Evolutionary conservation across 768 basidiomycete species (phyloP).

Genomic region (Suillus americanus): DNA sequence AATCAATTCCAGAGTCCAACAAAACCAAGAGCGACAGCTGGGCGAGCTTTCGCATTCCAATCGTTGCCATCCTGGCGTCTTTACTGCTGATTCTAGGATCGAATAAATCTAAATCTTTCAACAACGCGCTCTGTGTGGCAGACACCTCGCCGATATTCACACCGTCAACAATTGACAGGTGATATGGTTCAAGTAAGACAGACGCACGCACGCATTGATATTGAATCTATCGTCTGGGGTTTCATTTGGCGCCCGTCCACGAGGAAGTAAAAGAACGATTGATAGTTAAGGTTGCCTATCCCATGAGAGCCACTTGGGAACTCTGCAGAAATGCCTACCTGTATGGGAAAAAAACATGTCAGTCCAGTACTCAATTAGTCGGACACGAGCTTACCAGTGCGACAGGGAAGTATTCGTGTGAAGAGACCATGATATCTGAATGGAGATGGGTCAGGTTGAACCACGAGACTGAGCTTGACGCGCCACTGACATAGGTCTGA

Average conservation of each 20-base stretch:
- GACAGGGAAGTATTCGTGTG: background rate
- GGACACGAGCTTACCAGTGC: background rate
- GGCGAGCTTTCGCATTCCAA: no score
- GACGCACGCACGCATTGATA: background rate
- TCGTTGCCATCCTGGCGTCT: background rate
- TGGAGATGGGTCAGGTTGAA: background rate
- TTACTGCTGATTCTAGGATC: background rate
- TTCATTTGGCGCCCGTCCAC: background rate
- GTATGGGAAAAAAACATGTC: background rate
- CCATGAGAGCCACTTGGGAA: conserved; percentile 6
- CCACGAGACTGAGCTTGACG: background rate
- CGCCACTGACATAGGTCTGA: background rate
- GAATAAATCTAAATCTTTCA: background rate
- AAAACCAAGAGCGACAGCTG: no score
- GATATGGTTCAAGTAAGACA: background rate
- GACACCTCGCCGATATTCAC: background rate
- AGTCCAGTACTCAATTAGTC: background rate
- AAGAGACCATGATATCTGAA: background rate
- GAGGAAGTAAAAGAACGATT: background rate
- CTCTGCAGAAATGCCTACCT: conserved; percentile 16
- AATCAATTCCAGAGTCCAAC: background rate
- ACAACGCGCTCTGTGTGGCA: background rate
- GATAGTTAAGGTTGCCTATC: background rate
- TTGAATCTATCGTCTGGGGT: background rate
- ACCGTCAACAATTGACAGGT: background rate